These are phyloP conservation scores for Mallotus japonicus DNA, from an alignment of 441 rosid species.

Conservation along the genomic window DNA sequence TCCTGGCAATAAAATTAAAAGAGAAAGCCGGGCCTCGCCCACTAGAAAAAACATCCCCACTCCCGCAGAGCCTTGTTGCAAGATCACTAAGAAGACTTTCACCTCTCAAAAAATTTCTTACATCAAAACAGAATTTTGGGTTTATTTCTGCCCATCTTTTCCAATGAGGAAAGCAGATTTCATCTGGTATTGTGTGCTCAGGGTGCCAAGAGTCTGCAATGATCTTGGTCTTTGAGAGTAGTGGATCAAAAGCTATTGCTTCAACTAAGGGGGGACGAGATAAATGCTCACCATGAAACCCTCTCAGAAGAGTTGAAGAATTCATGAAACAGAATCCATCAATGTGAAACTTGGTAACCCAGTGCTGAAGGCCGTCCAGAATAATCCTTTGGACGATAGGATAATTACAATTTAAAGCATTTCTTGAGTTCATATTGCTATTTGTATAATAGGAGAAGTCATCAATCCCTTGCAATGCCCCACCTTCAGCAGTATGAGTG, in stretches of 20 bases:
- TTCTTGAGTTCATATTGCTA: constrained; percentile 38
- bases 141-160: constrained; percentile 86
- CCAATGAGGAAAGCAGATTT: constrained; percentile 79
- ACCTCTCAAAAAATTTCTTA: constrained; percentile 74
- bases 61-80: constrained; percentile 91
- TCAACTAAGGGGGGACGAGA: constrained; percentile 85
- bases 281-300: constrained; percentile 58
- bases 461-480: constrained; percentile 74
- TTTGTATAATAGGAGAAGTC: constrained; percentile 48
- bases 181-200: constrained; percentile 34
- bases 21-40: constrained; percentile 92
- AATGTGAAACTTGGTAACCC: constrained; percentile 80
- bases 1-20: constrained; percentile 66
- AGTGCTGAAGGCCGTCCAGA: constrained; percentile 70
- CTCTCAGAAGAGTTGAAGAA: constrained; percentile 68
- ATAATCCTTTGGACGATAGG: constrained; percentile 71
- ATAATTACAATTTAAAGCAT: constrained; percentile 66
- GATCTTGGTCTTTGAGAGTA: constrained; percentile 69
- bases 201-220: constrained; percentile 84
- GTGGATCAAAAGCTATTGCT: constrained; percentile 87
- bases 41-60: constrained; percentile 72
- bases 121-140: constrained; percentile 55
- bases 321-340: constrained; percentile 89
- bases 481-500: constrained; percentile 60
- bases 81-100: constrained; percentile 66